A percentile compares a stretch with the other conserved stretches of the same genome.
phyloP scores from a whole-genome alignment of 306 rosid species.

The Nissolia schottii region DNA sequence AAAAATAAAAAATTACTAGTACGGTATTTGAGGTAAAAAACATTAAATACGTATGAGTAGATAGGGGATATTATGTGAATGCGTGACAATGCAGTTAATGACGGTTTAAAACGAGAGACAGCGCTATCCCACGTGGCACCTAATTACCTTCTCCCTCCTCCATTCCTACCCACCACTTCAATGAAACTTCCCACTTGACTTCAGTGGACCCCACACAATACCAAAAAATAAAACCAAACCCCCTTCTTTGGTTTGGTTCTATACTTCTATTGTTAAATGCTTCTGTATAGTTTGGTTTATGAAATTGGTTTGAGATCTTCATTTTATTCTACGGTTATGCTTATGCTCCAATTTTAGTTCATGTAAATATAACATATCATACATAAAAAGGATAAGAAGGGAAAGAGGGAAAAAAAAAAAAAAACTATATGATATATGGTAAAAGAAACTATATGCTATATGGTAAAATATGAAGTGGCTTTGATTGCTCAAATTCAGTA shows the following conservation, averaged over 20 bases:
- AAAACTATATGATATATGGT: not conserved
- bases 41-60: not conserved
- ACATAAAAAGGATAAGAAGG: not conserved
- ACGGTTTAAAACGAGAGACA: not conserved
- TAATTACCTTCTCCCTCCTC: not conserved
- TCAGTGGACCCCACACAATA: not conserved
- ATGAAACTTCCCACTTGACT: conserved; percentile 1
- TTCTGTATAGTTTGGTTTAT: too few relatives aligned
- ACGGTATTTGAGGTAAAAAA: too few relatives aligned
- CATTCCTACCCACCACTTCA: not conserved
- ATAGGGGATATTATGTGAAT: not conserved
- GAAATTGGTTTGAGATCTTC: conserved; percentile 15
- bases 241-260: too few relatives aligned
- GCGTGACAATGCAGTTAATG: conserved; percentile 1
- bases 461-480: not conserved
- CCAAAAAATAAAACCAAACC: not conserved
- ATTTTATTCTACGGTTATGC: not conserved
- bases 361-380: not conserved
- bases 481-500: conserved; percentile 32
- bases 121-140: conserved; percentile 10
- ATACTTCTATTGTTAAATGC: too few relatives aligned
- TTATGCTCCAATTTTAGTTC: not conserved
- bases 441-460: not conserved
- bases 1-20: too few relatives aligned
- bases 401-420: too few relatives aligned